Evolutionary conservation across 495 filamentous ascomycete species (phyloP), one percentile per base, ranked within the genome.

Genomic region (Hypomontagnella monticulosa): DNA sequence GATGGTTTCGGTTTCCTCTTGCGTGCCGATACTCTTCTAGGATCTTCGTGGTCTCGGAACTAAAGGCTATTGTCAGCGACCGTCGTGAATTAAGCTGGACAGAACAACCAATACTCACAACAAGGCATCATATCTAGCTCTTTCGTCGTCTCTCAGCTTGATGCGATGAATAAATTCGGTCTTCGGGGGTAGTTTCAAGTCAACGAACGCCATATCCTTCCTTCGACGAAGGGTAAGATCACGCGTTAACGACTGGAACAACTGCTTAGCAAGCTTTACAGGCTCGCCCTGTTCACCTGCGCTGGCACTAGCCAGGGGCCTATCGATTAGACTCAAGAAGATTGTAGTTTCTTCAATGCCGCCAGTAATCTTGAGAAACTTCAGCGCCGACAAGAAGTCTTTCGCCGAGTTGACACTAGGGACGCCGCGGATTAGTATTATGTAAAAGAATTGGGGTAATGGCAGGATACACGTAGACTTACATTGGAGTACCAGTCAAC

Each of bases 131-230:
- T 97, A 97, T 78, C 90, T 93, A 67, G 88, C 85, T 61, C 83
- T 78, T 72, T 97, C 93, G 47, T 94, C 88, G 0, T 83, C 72
- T 37, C 87, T 84, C 72, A 96, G 93, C 20, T 87, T 83, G 64
- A 97, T 86, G 6, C 84, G 84, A 69, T 94, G 87, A n/a, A 95
- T 80, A 54, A 90, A 93, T 69, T 93, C 93, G 0, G 87, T 89
- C 58, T 95, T 84, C 8, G 87, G 77, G 0, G 93, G 93, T 0
- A 97, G 83, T 48, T 88, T 88, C 10, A 97, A 77, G 64, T 97
- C 91, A 42, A 97, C 82, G 61, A 97, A 97, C 8, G 83, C 83
- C 93, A 97, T 97, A 53, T 93, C 88, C 75, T 97, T 97, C 65
- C 88, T 87, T 20, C 93, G 86, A 36, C 93, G 85, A 18, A 97